A percentile compares a stretch with the other conserved stretches of the same genome.
Evolutionary conservation across 768 basidiomycete species (phyloP).

Genomic region (Suillus subaureus): DNA sequence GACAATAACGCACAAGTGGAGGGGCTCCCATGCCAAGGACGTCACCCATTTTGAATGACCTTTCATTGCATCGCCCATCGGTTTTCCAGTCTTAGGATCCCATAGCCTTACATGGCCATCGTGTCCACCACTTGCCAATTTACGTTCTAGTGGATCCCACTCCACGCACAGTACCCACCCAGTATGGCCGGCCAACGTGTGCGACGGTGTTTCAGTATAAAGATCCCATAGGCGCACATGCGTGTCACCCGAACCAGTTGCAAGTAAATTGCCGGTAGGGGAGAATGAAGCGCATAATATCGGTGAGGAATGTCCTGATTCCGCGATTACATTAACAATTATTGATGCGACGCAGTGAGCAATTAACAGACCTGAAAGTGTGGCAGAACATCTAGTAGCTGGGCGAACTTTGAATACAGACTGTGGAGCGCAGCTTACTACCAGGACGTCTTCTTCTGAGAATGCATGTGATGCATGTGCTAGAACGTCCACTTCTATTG

Average conservation of each 20-base stretch:
- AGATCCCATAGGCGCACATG: slow-evolving; percentile 94
- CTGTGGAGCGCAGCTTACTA: slow-evolving; percentile 91
- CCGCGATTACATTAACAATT: slow-evolving; percentile 7
- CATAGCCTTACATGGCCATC: slow-evolving; percentile 92
- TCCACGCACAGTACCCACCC: slow-evolving; percentile 98
- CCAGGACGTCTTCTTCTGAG: slow-evolving; percentile 84
- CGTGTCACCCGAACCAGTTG: slow-evolving; percentile 95
- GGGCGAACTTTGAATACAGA: slow-evolving; percentile 93
- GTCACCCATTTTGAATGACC: slow-evolving; percentile 98
- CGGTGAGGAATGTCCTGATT: slow-evolving; percentile 82
- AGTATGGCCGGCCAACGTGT: slow-evolving; percentile 83
- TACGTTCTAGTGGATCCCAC: slow-evolving; percentile 93
- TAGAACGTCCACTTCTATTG: slow-evolving; percentile 81
- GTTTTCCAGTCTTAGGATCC: slow-evolving; percentile 91
- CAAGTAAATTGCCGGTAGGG: slow-evolving; percentile 87
- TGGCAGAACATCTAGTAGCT: slow-evolving; percentile 92
- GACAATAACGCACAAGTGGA: slow-evolving; percentile 69
- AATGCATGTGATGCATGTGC: slow-evolving; percentile 70
- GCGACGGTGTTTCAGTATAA: slow-evolving; percentile 88
- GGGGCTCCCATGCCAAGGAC: slow-evolving; percentile 93
- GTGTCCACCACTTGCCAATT: slow-evolving; percentile 90
- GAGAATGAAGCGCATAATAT: slow-evolving; percentile 96
- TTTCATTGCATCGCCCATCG: slow-evolving; percentile 84
- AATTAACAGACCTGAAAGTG: slow-evolving; percentile 67
- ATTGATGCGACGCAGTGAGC: slow-evolving; percentile 10